These are phyloP conservation scores for Suillus sp. DNA, from an alignment of 768 basidiomycete genomes.

Conservation along the genomic window DNA sequence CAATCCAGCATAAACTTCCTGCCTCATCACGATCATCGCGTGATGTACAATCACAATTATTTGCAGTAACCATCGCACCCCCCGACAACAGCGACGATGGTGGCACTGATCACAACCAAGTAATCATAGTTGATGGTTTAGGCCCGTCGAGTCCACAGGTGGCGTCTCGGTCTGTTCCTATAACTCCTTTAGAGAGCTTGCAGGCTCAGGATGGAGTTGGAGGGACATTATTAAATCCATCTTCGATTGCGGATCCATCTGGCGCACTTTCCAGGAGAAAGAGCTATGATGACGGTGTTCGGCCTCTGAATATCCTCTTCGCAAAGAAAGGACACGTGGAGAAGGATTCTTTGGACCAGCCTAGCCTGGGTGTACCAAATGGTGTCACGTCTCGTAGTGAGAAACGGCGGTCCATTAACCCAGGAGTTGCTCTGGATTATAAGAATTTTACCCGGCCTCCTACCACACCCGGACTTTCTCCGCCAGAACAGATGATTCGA, in stretches of 20 bases:
- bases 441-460: slow-evolving; percentile 14
- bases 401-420: slow-evolving; percentile 58
- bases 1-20: slow-evolving; percentile 16
- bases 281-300: slow-evolving; percentile 47
- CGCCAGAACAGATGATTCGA: slow-evolving; percentile 30
- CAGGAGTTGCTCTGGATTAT: slow-evolving; percentile 42
- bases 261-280: slow-evolving; percentile 33
- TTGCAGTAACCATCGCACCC: slow-evolving; percentile 47
- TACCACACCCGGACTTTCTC: slow-evolving; percentile 18
- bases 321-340: slow-evolving; percentile 22
- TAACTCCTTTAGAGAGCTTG: slow-evolving; percentile 12
- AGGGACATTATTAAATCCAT: slow-evolving; percentile 26
- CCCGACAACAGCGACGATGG: slow-evolving; percentile 27
- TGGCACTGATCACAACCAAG: slow-evolving; percentile 13
- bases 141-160: slow-evolving; percentile 1
- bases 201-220: slow-evolving; percentile 12
- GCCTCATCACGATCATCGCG: slow-evolving; percentile 23
- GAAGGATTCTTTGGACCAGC: slow-evolving; percentile 15
- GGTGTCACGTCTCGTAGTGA: slow-evolving; percentile 40
- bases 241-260: slow-evolving; percentile 19
- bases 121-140: slow-evolving; percentile 9
- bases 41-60: slow-evolving; percentile 35
- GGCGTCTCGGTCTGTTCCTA: slow-evolving; percentile 10
- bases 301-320: slow-evolving; percentile 40
- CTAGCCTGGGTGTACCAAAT: slow-evolving; percentile 31